Conservation (phyloP, 148 eudicot genomes). For the Heliosperma pusillum region DNA sequence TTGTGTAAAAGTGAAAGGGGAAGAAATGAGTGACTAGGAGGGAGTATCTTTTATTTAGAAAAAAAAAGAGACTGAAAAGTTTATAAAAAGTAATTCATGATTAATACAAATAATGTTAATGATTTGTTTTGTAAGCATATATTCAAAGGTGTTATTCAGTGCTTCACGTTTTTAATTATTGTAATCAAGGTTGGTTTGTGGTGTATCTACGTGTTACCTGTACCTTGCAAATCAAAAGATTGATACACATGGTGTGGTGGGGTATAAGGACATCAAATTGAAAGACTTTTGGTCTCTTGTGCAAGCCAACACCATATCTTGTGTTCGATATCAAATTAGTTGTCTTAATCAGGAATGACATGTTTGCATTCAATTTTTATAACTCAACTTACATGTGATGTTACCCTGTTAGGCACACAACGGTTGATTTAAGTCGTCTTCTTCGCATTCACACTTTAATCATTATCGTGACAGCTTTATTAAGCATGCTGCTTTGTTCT, state of each 20-base stretch:
- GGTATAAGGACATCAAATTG: conserved; percentile 18
- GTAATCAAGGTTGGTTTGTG: not conserved
- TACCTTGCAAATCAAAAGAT: conserved; percentile 8
- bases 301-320: conserved; percentile 17
- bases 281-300: conserved; percentile 17
- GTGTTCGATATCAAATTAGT: conserved; percentile 2
- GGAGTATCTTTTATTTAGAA: no score
- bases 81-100: conserved; percentile 12
- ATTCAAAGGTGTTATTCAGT: not conserved
- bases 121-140: not conserved
- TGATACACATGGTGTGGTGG: conserved; percentile 19
- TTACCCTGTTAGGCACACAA: conserved; percentile 16
- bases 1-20: no score
- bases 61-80: conserved; percentile 3
- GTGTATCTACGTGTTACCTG: not conserved
- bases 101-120: not conserved
- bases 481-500: not conserved
- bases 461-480: not conserved
- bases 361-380: conserved; percentile 3
- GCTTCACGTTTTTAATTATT: conserved; percentile 1
- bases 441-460: not conserved
- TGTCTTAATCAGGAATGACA: conserved; percentile 6
- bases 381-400: conserved; percentile 2
- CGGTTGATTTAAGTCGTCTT: conserved; percentile 18
- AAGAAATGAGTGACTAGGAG: no score